Base-by-base conservation (phyloP, 805 yeast genomes). In the Gaillardinia entomophila region DNA sequence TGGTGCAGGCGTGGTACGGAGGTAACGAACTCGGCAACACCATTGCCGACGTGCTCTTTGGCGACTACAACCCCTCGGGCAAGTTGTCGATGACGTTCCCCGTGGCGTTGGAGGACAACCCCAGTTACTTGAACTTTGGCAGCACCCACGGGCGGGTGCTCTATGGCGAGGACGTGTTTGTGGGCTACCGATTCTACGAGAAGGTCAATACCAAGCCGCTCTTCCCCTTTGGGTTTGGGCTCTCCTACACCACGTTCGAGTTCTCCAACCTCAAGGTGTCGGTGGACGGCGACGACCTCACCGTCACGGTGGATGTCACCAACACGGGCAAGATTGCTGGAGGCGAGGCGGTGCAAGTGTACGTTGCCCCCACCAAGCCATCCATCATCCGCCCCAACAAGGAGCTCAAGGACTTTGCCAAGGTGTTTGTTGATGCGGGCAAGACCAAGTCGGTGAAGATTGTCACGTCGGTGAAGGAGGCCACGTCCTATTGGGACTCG, bases 161-260 rank as follows among this genome's bases (percentile, higher is more conserved):
- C 34, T 79, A 79, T 43, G 82, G 84, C 37, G 86, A 79, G 51
- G 82, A 77, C 46, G 71, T 79, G 28, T 78, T 64, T 49, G 73
- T 78, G 32, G 85, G 84, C 14, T 77, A 79, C 60, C 60, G 76
- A 37, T 75, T 57, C 57, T 79, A 74, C 52, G 83, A 79, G 45
- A 71, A 71, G 51, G 48, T 59, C 24, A 63, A 68, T 40, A 56
- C 52, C 26, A 62, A 62, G 17, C 76, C 73, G 4, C 58, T 69
- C 30, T 78, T 68, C 61, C 78, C 82, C 27, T 79, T 79, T 52
- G 84, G 84, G 4, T 65, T 53, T 43, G 84, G 84, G 30, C 62
- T 77, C 39, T 77, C 84, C 2, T 79, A 77, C 57, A 70, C 82
- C 14, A 42, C 63, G 0, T 79, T 77, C 45, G 57, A 51, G 20